Base-by-base conservation (phyloP, 2,329 filamentous ascomycete genomes). In the Huntiella bhutanensis region DNA sequence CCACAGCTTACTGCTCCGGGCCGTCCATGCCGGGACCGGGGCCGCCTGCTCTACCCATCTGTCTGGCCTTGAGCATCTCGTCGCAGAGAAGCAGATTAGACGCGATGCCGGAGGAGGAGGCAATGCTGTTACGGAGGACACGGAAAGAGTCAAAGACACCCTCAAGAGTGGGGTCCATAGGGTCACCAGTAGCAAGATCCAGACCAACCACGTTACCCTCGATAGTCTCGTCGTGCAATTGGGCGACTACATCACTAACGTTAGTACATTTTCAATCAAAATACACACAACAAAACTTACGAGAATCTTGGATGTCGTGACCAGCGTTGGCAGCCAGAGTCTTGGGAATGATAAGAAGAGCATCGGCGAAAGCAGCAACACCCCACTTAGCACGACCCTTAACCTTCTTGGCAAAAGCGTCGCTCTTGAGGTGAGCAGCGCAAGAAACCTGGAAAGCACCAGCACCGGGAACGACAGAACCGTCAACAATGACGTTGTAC, bases 401-500 rank as follows among this genome's bases (percentile, higher is more conserved):
- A 59, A 96, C 82, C 28, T 81, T 80, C 69, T 85, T 92, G 55
- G 72, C 71, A 67, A 96, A 93, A 13, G 73, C 74, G 57, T 94
- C 85, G 53, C 85, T 86, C 60, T 81, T 82, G 51, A 98, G 70
- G 62, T 94, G 86, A 41, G 78, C 72, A 17, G 87, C 85, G 55
- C 84, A 93, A 32, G 91, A 87, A 40, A 98, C 79, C 64, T 98
- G 91, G 76, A 94, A 98, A 43, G 91, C 84, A 56, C 91, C 91
- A 49, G 78, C 91, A 49, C 91, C 91, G 1, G 91, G 91, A 19
- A 98, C 85, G 15, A 98, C 91, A 54, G 82, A 88, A 64, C 80
- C 77, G 62, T 98, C 91, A n/a, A 96, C 88, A 61, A 98, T 96
- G 71, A 93, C 94, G 70, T 98, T 98, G 75, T 95, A 96, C 43